phyloP scores from a whole-genome alignment of 306 rosid species.

The Corylus avellana region DNA sequence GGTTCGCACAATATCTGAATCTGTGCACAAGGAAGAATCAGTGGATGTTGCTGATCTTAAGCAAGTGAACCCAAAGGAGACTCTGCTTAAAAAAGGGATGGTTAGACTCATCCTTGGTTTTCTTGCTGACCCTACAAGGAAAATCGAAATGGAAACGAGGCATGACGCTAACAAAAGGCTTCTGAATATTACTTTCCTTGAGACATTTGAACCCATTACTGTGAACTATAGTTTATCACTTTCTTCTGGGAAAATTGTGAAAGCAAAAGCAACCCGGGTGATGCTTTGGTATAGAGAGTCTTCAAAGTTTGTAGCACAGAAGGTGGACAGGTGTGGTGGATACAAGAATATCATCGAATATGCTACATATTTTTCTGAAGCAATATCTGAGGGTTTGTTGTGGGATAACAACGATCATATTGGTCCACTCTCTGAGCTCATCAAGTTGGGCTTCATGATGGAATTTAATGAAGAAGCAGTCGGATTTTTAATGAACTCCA shows the following conservation, averaged over 20 bases:
- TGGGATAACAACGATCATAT: slow-evolving; percentile 52
- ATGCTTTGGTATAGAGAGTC: slow-evolving; percentile 46
- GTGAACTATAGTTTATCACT: slow-evolving; percentile 45
- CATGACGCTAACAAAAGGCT: slow-evolving; percentile 52
- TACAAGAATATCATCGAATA: slow-evolving; percentile 35
- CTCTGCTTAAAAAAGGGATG: slow-evolving; percentile 41
- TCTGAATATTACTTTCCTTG: slow-evolving; percentile 38
- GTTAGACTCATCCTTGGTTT: slow-evolving; percentile 64
- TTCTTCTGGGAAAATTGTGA: slow-evolving; percentile 35
- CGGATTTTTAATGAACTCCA: slow-evolving; percentile 59
- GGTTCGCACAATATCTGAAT: slow-evolving; percentile 58
- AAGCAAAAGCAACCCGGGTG: slow-evolving; percentile 36
- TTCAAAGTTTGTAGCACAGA: slow-evolving; percentile 42
- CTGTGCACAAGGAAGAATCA: slow-evolving; percentile 43
- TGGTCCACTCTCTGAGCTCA: slow-evolving; percentile 54
- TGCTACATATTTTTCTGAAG: slow-evolving; percentile 62
- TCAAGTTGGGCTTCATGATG: slow-evolving; percentile 55
- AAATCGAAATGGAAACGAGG: slow-evolving; percentile 56
- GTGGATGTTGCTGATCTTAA: slow-evolving; percentile 18
- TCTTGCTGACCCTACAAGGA: slow-evolving; percentile 50
- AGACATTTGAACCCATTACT: slow-evolving; percentile 40
- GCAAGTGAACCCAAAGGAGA: slow-evolving; percentile 24
- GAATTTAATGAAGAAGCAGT: slow-evolving; percentile 57
- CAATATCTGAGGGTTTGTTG: slow-evolving; percentile 53
- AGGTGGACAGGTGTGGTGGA: slow-evolving; percentile 30